Evolutionary conservation across 2,329 filamentous ascomycete species (phyloP).

Genomic region (Neoascochyta sp.): DNA sequence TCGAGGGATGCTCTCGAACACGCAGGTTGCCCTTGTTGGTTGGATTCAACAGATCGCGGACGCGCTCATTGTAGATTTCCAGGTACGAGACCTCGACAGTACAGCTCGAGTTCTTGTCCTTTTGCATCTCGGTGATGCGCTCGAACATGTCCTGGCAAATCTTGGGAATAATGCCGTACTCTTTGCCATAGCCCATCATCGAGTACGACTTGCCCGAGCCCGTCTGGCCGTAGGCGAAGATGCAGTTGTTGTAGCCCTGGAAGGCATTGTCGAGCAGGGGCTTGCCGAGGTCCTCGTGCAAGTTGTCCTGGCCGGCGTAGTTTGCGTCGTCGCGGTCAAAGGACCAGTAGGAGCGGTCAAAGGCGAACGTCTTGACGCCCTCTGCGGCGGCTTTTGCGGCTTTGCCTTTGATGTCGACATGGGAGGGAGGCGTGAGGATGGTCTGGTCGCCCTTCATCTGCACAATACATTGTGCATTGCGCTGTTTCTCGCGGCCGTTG

Average conservation of each 20-base stretch:
- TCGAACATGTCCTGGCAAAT: slow-evolving; percentile 99
- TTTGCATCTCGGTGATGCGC: slow-evolving; percentile 67
- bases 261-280: slow-evolving; percentile 97
- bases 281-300: slow-evolving; percentile 83
- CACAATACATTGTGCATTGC: slow-evolving; percentile 92
- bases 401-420: slow-evolving; percentile 57
- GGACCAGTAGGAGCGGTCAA: slow-evolving; percentile 97
- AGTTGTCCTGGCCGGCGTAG: slow-evolving; percentile 85
- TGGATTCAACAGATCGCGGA: slow-evolving; percentile 91
- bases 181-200: slow-evolving; percentile 99
- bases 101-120: slow-evolving; percentile 75
- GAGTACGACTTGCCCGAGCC: slow-evolving; percentile 98
- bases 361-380: slow-evolving; percentile 82
- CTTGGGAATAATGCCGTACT: slow-evolving; percentile 90
- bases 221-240: slow-evolving; percentile 98
- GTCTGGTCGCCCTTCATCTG: slow-evolving; percentile 95
- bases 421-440: slow-evolving; percentile 69
- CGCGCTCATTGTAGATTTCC: slow-evolving; percentile 98
- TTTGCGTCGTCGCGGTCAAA: slow-evolving; percentile 77
- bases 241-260: slow-evolving; percentile 98
- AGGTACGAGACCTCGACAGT: slow-evolving; percentile 98
- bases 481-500: slow-evolving; percentile 89
- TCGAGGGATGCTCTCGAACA: slow-evolving; percentile 95
- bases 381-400: slow-evolving; percentile 60
- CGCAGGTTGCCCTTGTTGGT: slow-evolving; percentile 94